Conservation (phyloP, 352 stramenopile genomes). For the Globisporangium takayamanum region DNA sequence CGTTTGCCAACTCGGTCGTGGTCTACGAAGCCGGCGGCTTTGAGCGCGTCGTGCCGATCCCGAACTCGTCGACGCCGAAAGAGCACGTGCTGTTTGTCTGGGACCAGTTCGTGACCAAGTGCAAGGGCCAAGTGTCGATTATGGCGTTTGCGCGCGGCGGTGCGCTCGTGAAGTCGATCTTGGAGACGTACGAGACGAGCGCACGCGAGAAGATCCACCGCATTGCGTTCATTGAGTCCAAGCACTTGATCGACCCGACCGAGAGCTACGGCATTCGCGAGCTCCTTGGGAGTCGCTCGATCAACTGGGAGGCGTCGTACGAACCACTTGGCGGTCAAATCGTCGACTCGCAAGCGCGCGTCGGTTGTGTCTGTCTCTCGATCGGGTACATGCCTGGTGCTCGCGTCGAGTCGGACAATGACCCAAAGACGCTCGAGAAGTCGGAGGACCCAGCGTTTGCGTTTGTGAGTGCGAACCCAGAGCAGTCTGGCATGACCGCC, state of each 20-base stretch:
- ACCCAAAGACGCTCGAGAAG: slow-evolving; percentile 69
- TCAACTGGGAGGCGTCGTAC: slow-evolving; percentile 86
- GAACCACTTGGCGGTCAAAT: slow-evolving; percentile 81
- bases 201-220: slow-evolving; percentile 76
- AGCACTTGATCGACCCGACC: slow-evolving; percentile 80
- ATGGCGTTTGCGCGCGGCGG: slow-evolving; percentile 79
- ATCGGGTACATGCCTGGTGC: slow-evolving; percentile 71
- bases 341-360: slow-evolving; percentile 77
- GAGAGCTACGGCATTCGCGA: slow-evolving; percentile 74
- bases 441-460: slow-evolving; percentile 75
- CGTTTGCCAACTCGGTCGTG: slow-evolving; percentile 82
- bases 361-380: slow-evolving; percentile 83
- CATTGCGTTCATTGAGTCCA: slow-evolving; percentile 83
- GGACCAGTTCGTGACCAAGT: slow-evolving; percentile 76
- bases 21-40: slow-evolving; percentile 86
- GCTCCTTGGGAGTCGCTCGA: slow-evolving; percentile 75
- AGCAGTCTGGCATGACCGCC: slow-evolving; percentile 76
- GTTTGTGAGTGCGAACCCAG: slow-evolving; percentile 74
- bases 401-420: slow-evolving; percentile 47
- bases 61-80: slow-evolving; percentile 75
- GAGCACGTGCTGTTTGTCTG: slow-evolving; percentile 88
- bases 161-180: slow-evolving; percentile 75
- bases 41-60: slow-evolving; percentile 79
- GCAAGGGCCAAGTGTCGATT: slow-evolving; percentile 80
- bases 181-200: slow-evolving; percentile 72